Evolutionary conservation across 257 asterid species (phyloP).

Genomic region (Nicotiana attenuata): DNA sequence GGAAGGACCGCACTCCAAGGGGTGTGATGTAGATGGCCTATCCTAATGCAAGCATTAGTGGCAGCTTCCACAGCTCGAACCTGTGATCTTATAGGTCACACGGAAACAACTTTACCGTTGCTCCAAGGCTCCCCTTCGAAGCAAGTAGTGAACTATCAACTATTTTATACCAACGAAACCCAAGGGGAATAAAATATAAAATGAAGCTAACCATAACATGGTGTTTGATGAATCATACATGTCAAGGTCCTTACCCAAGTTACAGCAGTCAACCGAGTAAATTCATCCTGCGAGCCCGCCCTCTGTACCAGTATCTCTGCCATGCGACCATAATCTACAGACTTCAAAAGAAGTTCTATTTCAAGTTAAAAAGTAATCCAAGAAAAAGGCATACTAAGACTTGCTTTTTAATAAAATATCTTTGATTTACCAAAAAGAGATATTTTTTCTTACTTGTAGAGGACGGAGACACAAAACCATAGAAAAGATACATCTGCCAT

Average conservation of each 20-base stretch:
- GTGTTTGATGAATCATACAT: constrained; percentile 10
- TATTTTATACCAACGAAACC: neutral
- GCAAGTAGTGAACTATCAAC: neutral
- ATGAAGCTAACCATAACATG: constrained; percentile 12
- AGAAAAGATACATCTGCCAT: neutral
- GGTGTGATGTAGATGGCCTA: no score
- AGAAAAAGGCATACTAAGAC: constrained; percentile 17
- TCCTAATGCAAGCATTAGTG: no score
- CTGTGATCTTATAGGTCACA: no score
- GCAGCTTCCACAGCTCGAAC: no score
- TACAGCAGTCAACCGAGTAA: constrained; percentile 75
- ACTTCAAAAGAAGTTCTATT: constrained; percentile 45
- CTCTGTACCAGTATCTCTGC: constrained; percentile 79
- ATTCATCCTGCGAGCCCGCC: constrained; percentile 73
- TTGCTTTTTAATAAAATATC: constrained; percentile 4
- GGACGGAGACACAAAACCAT: constrained; percentile 2
- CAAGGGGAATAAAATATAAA: neutral
- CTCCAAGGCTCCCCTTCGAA: neutral
- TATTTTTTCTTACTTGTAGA: neutral
- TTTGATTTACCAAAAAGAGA: constrained; percentile 4
- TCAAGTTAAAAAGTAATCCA: constrained; percentile 20
- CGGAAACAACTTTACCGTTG: no score
- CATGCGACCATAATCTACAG: constrained; percentile 93
- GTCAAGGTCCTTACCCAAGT: constrained; percentile 57
- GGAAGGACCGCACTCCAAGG: no score